phyloP scores from a whole-genome alignment of 2,329 filamentous ascomycete genomes.

The Paecilomyces sp. region DNA sequence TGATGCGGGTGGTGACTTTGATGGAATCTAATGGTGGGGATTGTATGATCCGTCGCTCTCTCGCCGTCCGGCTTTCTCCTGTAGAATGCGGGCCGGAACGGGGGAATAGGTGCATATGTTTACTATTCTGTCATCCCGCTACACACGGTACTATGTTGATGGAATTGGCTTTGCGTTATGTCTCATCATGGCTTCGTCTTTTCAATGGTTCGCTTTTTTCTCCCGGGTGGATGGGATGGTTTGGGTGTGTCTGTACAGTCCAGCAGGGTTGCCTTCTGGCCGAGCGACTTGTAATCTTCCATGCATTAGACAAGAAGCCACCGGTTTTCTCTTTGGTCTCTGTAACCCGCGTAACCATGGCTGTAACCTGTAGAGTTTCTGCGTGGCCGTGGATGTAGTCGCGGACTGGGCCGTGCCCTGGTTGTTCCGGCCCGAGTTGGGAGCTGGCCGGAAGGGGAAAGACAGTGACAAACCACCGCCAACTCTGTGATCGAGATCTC shows the following conservation, averaged over 20 bases:
- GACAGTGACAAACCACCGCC: background rate
- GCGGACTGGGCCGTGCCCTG: background rate
- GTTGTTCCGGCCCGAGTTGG: background rate
- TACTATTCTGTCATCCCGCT: background rate
- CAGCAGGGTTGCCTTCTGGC: conserved; percentile 7
- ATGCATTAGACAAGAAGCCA: background rate
- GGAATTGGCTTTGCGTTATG: conserved; percentile 2
- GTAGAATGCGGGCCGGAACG: background rate
- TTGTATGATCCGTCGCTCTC: conserved; percentile 1
- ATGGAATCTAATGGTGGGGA: conserved; percentile 65
- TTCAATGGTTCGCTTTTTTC: background rate
- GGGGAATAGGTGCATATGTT: background rate
- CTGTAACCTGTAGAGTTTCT: background rate
- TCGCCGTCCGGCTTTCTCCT: background rate
- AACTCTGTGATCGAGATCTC: background rate
- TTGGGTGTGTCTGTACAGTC: conserved; percentile 15
- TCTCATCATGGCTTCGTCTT: conserved; percentile 2
- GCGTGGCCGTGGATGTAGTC: background rate
- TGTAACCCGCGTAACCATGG: background rate
- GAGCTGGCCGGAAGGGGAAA: background rate
- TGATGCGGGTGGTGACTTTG: conserved; percentile 91
- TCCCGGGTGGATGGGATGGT: conserved; percentile 4
- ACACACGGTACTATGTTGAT: background rate
- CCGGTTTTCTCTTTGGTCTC: conserved; percentile 1
- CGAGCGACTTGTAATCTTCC: conserved; percentile 2